A percentile compares a stretch with the other conserved stretches of the same genome.
Evolutionary conservation across 2,329 filamentous ascomycete genomes (phyloP).

Genomic region (Penicillium sp.): DNA sequence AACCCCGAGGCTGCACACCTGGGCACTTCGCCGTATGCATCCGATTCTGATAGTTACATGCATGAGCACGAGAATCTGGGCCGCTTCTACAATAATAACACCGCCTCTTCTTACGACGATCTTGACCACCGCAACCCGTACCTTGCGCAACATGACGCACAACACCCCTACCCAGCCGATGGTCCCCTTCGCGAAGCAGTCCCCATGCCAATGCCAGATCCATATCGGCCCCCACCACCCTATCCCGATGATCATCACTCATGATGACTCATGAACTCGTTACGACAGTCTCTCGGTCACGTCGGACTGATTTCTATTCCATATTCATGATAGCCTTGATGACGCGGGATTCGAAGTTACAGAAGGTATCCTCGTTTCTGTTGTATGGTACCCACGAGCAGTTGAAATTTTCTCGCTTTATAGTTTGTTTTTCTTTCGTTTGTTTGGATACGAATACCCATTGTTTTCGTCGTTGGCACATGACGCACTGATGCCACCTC

Average conservation of each 20-base stretch:
- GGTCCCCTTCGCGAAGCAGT: slow-evolving; percentile 28
- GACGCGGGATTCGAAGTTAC: background rate
- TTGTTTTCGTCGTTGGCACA: slow-evolving; percentile 10
- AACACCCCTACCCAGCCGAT: slow-evolving; percentile 20
- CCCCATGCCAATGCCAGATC: slow-evolving; percentile 33
- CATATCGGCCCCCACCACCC: slow-evolving; percentile 28
- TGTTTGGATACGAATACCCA: slow-evolving; percentile 23
- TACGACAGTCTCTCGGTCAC: slow-evolving; percentile 1
- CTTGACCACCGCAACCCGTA: slow-evolving; percentile 11
- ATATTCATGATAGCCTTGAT: slow-evolving; percentile 1
- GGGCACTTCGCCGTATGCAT: slow-evolving; percentile 19
- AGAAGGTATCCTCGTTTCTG: slow-evolving; percentile 5
- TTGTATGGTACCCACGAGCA: slow-evolving; percentile 24
- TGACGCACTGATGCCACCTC: slow-evolving; percentile 1
- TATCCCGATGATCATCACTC: slow-evolving; percentile 21
- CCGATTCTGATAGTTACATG: slow-evolving; percentile 17
- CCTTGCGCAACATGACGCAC: slow-evolving; percentile 1
- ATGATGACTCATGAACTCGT: slow-evolving; percentile 11
- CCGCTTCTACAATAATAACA: slow-evolving; percentile 12
- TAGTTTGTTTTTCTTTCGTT: slow-evolving; percentile 4
- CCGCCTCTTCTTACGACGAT: slow-evolving; percentile 14
- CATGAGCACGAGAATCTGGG: slow-evolving; percentile 14
- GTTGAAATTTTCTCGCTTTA: background rate
- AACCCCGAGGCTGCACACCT: slow-evolving; percentile 30
- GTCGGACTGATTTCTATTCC: background rate